phyloP scores from a whole-genome alignment of 495 filamentous ascomycete genomes.

The Cercophora samala region DNA sequence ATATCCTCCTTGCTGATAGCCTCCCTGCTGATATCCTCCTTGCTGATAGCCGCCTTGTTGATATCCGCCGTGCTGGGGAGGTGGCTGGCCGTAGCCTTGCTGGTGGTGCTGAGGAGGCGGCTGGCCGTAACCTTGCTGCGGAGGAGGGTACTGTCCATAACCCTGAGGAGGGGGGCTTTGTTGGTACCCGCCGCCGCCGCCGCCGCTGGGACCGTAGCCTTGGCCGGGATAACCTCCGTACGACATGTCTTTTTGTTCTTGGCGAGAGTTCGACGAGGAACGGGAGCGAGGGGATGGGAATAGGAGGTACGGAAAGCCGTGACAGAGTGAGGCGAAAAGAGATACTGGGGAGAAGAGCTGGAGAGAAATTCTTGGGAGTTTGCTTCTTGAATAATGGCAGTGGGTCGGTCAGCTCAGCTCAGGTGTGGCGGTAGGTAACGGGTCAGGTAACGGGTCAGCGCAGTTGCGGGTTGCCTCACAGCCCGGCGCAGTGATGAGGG shows the following conservation, averaged over 20 bases:
- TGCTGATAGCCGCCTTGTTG: constrained; percentile 20
- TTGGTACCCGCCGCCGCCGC: constrained; percentile 17
- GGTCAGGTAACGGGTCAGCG: background rate
- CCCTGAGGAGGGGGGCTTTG: background rate
- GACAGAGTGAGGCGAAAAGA: background rate
- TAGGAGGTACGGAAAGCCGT: no score
- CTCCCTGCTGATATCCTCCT: constrained; percentile 25
- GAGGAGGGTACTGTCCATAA: constrained; percentile 13
- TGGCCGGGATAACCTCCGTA: constrained; percentile 34
- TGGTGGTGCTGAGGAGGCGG: constrained; percentile 24
- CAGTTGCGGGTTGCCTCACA: constrained; percentile 7
- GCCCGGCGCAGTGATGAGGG: background rate
- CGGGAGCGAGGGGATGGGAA: background rate
- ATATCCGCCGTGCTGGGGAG: constrained; percentile 21
- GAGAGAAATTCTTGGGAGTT: background rate
- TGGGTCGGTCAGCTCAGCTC: background rate
- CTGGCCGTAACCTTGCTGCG: constrained; percentile 21
- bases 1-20: constrained; percentile 8
- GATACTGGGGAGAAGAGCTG: constrained; percentile 3
- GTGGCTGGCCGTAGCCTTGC: constrained; percentile 21
- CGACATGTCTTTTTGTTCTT: constrained; percentile 19
- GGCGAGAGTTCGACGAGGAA: background rate
- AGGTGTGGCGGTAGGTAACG: no score
- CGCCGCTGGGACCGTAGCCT: constrained; percentile 30
- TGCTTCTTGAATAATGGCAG: constrained; percentile 1